Evolutionary conservation across 148 eudicot species (phyloP).

Genomic region (Rhododendron williamsianum): DNA sequence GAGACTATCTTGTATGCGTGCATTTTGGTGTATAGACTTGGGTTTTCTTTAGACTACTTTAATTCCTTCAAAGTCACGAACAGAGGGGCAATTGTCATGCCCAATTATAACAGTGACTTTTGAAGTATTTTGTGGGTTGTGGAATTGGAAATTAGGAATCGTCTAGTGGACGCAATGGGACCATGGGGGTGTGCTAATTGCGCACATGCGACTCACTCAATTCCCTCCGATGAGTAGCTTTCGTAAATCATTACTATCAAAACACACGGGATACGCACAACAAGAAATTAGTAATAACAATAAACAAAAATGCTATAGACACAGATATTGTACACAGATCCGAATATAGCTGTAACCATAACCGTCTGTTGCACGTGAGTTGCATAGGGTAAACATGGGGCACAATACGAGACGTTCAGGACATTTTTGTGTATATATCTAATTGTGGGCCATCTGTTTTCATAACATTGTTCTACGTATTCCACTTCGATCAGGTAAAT

Average conservation of each 20-base stretch:
- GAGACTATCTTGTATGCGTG: background rate
- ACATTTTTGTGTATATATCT: too few species aligned
- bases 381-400: too few species aligned
- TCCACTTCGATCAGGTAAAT: too few species aligned
- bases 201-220: slow-evolving; percentile 5
- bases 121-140: background rate
- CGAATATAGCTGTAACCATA: too few species aligned
- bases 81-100: background rate
- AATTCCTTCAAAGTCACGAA: slow-evolving; percentile 38
- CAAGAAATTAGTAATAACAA: too few species aligned
- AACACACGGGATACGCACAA: too few species aligned
- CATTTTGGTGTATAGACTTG: background rate
- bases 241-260: background rate
- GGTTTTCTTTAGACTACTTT: slow-evolving; percentile 22
- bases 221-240: background rate
- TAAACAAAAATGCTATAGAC: too few species aligned
- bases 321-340: too few species aligned
- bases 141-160: slow-evolving; percentile 6
- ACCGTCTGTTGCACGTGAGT: too few species aligned
- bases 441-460: too few species aligned
- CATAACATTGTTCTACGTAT: too few species aligned
- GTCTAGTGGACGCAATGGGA: slow-evolving; percentile 18
- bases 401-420: too few species aligned
- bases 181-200: background rate
- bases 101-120: slow-evolving; percentile 1